Evolutionary conservation across 495 filamentous ascomycete species (phyloP).

Genomic region (Penicillium bialowiezense): DNA sequence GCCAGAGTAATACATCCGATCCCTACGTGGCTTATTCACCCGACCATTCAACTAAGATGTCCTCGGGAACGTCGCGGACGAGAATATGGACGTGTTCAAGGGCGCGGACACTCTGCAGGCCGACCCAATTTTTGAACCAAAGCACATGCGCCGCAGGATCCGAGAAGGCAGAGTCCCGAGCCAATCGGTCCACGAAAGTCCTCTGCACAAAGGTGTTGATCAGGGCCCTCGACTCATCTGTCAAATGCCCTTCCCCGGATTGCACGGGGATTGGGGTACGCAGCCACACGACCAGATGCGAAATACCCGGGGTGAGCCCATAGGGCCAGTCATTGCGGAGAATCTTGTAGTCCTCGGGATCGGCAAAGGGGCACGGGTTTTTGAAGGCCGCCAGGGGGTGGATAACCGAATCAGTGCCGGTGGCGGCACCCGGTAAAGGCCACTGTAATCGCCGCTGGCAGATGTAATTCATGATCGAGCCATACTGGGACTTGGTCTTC

Average conservation of each 20-base stretch:
- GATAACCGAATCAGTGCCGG: constrained; percentile 6
- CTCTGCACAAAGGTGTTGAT: constrained; percentile 66
- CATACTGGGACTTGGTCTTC: constrained; percentile 67
- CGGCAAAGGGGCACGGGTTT: constrained; percentile 60
- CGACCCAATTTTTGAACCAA: constrained; percentile 94
- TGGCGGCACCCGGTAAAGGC: constrained; percentile 36
- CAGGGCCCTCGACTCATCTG: constrained; percentile 56
- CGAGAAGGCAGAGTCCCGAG: constrained; percentile 28
- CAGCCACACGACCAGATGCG: constrained; percentile 59
- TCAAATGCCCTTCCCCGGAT: constrained; percentile 66
- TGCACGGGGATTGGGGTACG: constrained; percentile 52
- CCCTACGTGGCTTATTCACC: constrained; percentile 24
- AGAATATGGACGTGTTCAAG: constrained; percentile 78
- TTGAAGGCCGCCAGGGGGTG: constrained; percentile 28
- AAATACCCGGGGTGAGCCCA: constrained; percentile 65
- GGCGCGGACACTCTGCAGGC: constrained; percentile 79
- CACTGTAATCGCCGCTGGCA: constrained; percentile 71
- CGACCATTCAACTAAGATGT: constrained; percentile 62
- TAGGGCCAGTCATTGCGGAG: constrained; percentile 93
- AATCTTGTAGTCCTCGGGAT: constrained; percentile 70
- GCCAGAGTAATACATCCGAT: no score
- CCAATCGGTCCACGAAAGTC: constrained; percentile 62
- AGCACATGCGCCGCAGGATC: constrained; percentile 58
- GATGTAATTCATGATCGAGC: constrained; percentile 74
- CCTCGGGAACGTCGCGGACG: constrained; percentile 58